Evolutionary conservation across 768 basidiomycete genomes (phyloP), one percentile per base, ranked within the genome.

Genomic region (Tricholoma furcatifolium): DNA sequence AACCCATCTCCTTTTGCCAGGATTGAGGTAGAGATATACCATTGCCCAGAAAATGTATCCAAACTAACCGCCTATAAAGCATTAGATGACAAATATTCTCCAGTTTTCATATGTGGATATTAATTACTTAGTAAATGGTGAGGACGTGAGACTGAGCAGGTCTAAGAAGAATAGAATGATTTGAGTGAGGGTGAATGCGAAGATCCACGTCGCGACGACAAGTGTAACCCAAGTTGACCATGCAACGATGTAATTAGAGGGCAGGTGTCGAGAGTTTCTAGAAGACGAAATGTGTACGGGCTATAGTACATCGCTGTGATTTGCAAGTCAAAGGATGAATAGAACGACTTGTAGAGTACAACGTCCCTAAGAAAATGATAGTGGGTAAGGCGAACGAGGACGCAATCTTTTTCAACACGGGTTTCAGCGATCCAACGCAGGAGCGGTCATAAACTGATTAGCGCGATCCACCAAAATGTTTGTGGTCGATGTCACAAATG

Each of bases 401-500:
- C 0, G 75, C 69, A 47, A n/a, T n/a, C n/a, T n/a, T n/a, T n/a
- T n/a, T n/a, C n/a, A n/a, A n/a, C n/a, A n/a, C n/a, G n/a, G n/a
- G n/a, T n/a, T n/a, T n/a, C n/a, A n/a, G n/a, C n/a, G n/a, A n/a
- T n/a, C n/a, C n/a, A n/a, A n/a, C n/a, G n/a, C n/a, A n/a, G n/a
- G n/a, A n/a, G n/a, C n/a, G n/a, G n/a, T n/a, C n/a, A n/a, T n/a
- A n/a, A n/a, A n/a, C n/a, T n/a, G n/a, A n/a, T n/a, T n/a, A n/a
- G n/a, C n/a, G n/a, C n/a, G 78, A 77, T 27, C 78, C 73, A 10
- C 75, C 72, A 47, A 78, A 80, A 30, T 80, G 70, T 43, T 70
- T 65, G 35, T 66, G 68, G 2, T 77, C 78, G 40, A 81, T 78
- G 58, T 81, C 78, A 61, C 78, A 80, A 15, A 79, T 74, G 48